Percentiles rank a stretch among this genome's conserved stretches.
Conservation (phyloP, 2,329 filamentous ascomycete species). For the Trichoderma pleuroti region DNA sequence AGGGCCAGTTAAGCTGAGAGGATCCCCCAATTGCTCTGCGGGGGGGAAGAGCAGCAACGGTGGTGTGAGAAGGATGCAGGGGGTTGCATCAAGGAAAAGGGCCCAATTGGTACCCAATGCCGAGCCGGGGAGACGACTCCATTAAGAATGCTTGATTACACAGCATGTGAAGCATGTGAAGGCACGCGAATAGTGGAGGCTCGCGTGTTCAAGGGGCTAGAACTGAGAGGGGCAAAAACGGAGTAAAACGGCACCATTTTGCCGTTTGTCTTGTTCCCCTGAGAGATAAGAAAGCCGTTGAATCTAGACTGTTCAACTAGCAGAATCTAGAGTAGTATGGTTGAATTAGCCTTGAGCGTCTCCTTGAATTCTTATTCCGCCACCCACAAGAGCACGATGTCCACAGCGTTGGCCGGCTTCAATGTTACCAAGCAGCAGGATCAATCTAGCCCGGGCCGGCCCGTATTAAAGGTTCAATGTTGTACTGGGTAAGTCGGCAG, state of each 20-base stretch:
- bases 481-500: background rate
- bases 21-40: background rate
- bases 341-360: background rate
- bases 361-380: background rate
- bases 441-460: background rate
- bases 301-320: background rate
- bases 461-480: background rate
- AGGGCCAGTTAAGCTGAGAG: slow-evolving; percentile 7
- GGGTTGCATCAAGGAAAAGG: slow-evolving; percentile 1
- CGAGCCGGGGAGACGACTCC: background rate
- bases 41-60: background rate
- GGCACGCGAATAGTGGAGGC: slow-evolving; percentile 7
- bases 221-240: slow-evolving; percentile 2
- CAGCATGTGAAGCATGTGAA: slow-evolving; percentile 10
- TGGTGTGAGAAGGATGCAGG: background rate
- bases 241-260: background rate
- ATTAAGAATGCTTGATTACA: background rate
- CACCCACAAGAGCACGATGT: background rate
- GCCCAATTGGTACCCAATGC: background rate
- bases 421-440: background rate
- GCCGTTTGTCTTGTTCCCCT: background rate
- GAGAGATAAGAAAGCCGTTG: background rate
- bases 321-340: background rate
- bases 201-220: background rate
- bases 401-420: background rate